These are phyloP conservation scores for Maudiozyma bulderi DNA, from an alignment of 805 yeast species.

Conservation along the genomic window DNA sequence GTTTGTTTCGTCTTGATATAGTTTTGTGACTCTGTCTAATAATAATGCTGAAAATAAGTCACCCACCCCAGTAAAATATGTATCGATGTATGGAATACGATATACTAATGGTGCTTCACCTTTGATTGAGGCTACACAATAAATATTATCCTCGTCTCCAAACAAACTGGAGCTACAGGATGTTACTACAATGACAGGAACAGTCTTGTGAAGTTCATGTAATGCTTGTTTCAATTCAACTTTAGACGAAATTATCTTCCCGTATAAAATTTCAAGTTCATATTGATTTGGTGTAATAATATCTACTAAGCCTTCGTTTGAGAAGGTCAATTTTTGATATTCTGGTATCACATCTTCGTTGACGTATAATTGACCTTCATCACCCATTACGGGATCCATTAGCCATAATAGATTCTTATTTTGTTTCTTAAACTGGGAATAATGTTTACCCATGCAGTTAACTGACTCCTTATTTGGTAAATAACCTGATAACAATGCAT, in stretches of 20 bases:
- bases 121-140: conserved; percentile 37
- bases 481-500: conserved; percentile 59
- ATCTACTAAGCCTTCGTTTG: conserved; percentile 44
- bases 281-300: conserved; percentile 86
- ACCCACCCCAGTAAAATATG: conserved; percentile 93
- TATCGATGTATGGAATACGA: conserved; percentile 52
- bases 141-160: conserved; percentile 24
- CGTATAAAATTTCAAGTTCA: conserved; percentile 68
- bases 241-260: conserved; percentile 34
- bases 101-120: conserved; percentile 17
- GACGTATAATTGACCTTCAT: conserved; percentile 62
- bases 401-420: conserved; percentile 40
- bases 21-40: conserved; percentile 46
- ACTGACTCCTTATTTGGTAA: conserved; percentile 49
- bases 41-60: conserved; percentile 79
- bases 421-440: conserved; percentile 29
- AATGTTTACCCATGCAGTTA: conserved; percentile 33
- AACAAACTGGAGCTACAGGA: conserved; percentile 20
- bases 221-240: conserved; percentile 40
- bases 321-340: conserved; percentile 34
- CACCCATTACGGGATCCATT: conserved; percentile 77
- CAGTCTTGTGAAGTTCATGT: conserved; percentile 33
- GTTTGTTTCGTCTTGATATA: conserved; percentile 4
- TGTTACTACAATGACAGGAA: conserved; percentile 20
- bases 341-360: conserved; percentile 50